Evolutionary conservation across 176 grass and related monocot genomes (phyloP).

Genomic region (Musa acuminata): DNA sequence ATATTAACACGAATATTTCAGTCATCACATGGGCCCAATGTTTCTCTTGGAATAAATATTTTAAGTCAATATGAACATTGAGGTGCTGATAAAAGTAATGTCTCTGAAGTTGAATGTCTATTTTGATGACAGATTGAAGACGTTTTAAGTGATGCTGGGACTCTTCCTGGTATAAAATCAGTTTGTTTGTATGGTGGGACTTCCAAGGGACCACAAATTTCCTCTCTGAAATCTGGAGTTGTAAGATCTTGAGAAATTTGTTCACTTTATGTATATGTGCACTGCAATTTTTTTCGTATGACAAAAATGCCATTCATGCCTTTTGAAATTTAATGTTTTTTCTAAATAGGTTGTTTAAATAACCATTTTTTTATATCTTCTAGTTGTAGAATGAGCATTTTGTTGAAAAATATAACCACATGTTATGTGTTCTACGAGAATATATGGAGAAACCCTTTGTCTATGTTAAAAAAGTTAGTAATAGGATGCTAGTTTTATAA

Average conservation of each 20-base stretch:
- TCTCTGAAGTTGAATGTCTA: conserved; percentile 13
- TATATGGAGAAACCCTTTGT: too few species aligned
- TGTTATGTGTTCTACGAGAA: too few species aligned
- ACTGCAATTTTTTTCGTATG: too few species aligned
- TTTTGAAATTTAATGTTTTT: too few species aligned
- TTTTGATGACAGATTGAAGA: conserved; percentile 57
- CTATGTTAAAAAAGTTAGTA: too few species aligned
- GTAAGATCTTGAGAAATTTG: conserved; percentile 36
- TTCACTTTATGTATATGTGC: neutral
- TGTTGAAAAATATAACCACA: too few species aligned
- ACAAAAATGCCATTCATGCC: too few species aligned
- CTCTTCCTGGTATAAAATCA: conserved; percentile 60
- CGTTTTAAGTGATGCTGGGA: conserved; percentile 79
- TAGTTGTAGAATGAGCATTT: too few species aligned
- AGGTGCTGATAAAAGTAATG: neutral
- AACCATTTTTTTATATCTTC: too few species aligned
- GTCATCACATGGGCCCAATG: neutral
- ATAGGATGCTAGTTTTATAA: too few species aligned
- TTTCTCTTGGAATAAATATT: neutral
- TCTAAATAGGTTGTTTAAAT: too few species aligned
- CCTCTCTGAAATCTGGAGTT: conserved; percentile 91
- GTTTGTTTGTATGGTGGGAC: conserved; percentile 94
- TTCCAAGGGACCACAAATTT: conserved; percentile 89
- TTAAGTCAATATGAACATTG: neutral
- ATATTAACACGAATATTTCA: neutral